Conservation (phyloP, 2,329 filamentous ascomycete species). For the Ophiostoma tasmaniense region DNA sequence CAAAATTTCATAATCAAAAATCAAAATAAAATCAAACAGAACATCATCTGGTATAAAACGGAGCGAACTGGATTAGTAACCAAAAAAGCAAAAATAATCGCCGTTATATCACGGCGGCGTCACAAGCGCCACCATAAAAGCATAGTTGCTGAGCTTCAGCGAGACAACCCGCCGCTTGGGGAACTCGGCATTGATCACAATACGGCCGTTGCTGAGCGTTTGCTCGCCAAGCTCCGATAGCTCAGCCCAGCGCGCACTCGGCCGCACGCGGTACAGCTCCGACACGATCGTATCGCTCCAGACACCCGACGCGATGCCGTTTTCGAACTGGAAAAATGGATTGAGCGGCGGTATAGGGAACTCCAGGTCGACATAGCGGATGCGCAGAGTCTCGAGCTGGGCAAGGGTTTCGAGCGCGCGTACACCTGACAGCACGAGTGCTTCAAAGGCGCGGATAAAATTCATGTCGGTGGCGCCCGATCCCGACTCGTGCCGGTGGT, state of each 20-base stretch:
- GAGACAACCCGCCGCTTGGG: slow-evolving; percentile 45
- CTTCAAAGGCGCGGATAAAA: slow-evolving; percentile 65
- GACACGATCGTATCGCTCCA: slow-evolving; percentile 63
- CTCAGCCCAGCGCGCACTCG: slow-evolving; percentile 50
- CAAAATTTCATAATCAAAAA: neutral
- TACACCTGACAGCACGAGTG: slow-evolving; percentile 56
- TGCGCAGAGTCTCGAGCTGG: slow-evolving; percentile 55
- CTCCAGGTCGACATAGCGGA: slow-evolving; percentile 68
- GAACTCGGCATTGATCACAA: slow-evolving; percentile 48
- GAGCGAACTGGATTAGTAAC: neutral
- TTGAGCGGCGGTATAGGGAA: slow-evolving; percentile 62
- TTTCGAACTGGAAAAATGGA: slow-evolving; percentile 58
- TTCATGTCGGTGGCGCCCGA: slow-evolving; percentile 63
- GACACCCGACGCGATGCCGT: slow-evolving; percentile 56
- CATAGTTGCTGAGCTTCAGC: slow-evolving; percentile 50
- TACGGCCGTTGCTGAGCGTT: slow-evolving; percentile 47
- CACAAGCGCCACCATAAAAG: slow-evolving; percentile 34
- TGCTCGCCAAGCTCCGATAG: slow-evolving; percentile 57
- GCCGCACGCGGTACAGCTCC: slow-evolving; percentile 50
- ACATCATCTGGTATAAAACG: slow-evolving; percentile 2
- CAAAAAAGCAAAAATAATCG: slow-evolving; percentile 20
- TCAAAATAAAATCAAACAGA: neutral
- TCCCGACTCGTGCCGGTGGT: slow-evolving; percentile 52
- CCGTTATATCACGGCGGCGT: slow-evolving; percentile 17
- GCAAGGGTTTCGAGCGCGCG: slow-evolving; percentile 50